Evolutionary conservation across 106 monocot genomes (phyloP).

Genomic region (Xerophyta viscosa): DNA sequence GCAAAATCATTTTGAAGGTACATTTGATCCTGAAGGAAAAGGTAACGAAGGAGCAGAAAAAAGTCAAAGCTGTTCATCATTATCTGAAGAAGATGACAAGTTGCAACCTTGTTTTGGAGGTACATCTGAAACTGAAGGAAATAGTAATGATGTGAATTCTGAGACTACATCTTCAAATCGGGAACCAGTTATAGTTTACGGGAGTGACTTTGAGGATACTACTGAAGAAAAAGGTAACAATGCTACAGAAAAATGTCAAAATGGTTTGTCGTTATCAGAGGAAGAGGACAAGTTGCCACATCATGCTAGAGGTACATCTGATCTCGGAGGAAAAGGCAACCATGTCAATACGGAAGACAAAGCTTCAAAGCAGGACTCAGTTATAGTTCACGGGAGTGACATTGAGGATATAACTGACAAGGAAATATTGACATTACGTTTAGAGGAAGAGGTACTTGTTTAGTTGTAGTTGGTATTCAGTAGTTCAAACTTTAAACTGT

Average conservation of each 20-base stretch:
- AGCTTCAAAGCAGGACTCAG: conserved; percentile 7
- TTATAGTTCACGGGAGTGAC: conserved; percentile 1
- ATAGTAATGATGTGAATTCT: too few species aligned
- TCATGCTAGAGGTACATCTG: conserved; percentile 1
- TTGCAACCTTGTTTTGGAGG: too few species aligned
- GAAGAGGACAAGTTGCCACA: not conserved
- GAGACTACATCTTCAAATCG: conserved; percentile 6
- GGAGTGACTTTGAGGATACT: conserved; percentile 5
- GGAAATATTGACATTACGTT: conserved; percentile 31
- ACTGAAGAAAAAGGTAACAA: conserved; percentile 38
- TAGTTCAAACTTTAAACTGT: too few species aligned
- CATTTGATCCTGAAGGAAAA: conserved; percentile 16
- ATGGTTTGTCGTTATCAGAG: conserved; percentile 1
- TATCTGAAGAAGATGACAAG: too few species aligned
- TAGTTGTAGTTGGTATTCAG: not conserved
- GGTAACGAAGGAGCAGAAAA: conserved; percentile 23
- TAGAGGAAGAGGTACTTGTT: conserved; percentile 66
- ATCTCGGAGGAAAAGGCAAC: conserved; percentile 17
- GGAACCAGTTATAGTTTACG: conserved; percentile 2
- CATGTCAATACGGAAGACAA: conserved; percentile 4
- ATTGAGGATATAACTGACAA: conserved; percentile 21
- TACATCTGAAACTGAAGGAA: too few species aligned
- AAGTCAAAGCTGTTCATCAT: too few species aligned
- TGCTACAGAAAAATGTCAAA: conserved; percentile 5
- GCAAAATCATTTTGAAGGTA: not conserved